Evolutionary conservation across 306 rosid species (phyloP), one percentile per base, ranked within the genome.

Genomic region (Cicer chorassanicum): DNA sequence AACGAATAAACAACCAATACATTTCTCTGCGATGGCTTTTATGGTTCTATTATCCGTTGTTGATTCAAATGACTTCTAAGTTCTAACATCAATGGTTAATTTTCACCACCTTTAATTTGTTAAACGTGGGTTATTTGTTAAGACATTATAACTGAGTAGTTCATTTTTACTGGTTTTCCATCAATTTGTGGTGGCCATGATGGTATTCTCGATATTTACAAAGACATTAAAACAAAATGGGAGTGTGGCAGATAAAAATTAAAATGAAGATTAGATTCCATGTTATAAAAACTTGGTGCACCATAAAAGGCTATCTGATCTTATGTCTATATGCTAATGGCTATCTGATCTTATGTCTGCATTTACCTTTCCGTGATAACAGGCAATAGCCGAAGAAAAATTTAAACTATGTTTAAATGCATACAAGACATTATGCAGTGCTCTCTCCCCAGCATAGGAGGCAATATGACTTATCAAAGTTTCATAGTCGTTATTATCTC

Each of bases 341-440:
- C 42, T 54, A 44, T 40, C 18, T 74, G 65, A 29, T 77, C 73
- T 42, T 55, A 43, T 54, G 8, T 36, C 59, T 11, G 40, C 48
- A 1, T 38, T 65, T 46, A 29, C 9, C 44, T 62, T 75, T 76
- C 14, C 24, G 19, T 75, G 54, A 66, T 77, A 65, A 67, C 92
- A 89, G 96, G 91, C 78, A 62, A 70, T 81, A 74, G 97, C 96
- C 40, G 94, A 81, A 81, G 98, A 93, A 79, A 93, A 88, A 80
- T 93, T 93, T 81, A 93, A 86, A 79, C 76, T 71, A 0, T 93
- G 96, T 74, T 85, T 85, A 45, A 81, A 73, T 82, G 96, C 98
- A 6, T 93, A 93, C 90, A 89, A 88, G 53, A 85, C 98, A 29
- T 80, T 93, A 75, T 85, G 91, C 85, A 75, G 75, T 75, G 92